These are phyloP conservation scores for Phlebiopsis flavidoalba DNA, from an alignment of 768 basidiomycete genomes.

Conservation along the genomic window DNA sequence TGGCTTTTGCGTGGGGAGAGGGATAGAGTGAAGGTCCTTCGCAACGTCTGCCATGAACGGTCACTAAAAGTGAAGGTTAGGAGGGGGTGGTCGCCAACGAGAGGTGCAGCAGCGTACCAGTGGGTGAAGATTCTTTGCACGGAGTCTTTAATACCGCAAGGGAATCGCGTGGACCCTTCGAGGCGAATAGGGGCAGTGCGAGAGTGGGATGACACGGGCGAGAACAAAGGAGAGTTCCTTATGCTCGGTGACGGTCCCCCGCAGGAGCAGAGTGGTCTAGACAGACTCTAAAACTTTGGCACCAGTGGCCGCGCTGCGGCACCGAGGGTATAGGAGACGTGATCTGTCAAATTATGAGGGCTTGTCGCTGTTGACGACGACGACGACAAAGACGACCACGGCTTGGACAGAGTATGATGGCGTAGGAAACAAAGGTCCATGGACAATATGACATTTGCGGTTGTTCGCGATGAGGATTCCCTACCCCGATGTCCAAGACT, in stretches of 20 bases:
- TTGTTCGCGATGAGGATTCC: background rate
- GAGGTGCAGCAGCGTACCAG: background rate
- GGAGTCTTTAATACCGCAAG: background rate
- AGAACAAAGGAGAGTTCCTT: background rate
- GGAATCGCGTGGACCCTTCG: background rate
- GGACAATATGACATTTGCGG: background rate
- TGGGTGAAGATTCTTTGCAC: background rate
- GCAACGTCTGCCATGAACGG: background rate
- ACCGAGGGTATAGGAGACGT: background rate
- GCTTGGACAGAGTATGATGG: background rate
- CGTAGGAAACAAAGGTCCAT: background rate
- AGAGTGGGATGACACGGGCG: background rate
- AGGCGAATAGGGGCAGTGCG: background rate
- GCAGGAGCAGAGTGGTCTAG: background rate
- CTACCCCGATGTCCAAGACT: background rate
- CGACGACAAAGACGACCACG: background rate
- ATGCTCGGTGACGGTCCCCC: background rate
- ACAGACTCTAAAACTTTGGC: background rate
- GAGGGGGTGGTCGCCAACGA: background rate
- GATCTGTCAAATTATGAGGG: background rate
- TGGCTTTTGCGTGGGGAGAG: no score
- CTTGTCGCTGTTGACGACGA: background rate
- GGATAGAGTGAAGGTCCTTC: constrained; percentile 9
- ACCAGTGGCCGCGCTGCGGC: background rate
- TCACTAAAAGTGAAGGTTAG: background rate